phyloP scores from a whole-genome alignment of 2,329 filamentous ascomycete species.

The Nothophoma quercina region DNA sequence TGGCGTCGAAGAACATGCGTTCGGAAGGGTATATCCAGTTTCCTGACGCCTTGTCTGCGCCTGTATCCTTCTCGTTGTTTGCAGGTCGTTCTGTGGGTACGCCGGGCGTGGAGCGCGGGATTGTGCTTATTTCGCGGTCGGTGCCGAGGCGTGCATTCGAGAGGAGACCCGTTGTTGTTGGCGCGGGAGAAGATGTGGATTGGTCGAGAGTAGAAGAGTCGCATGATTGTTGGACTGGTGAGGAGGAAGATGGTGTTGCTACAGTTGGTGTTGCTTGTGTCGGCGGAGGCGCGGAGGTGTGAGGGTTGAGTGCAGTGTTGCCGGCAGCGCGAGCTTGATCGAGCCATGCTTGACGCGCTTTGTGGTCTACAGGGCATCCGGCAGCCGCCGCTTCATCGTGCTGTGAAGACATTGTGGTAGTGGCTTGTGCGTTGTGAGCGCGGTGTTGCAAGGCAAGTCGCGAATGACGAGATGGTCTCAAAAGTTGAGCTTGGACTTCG shows the following conservation, averaged over 20 bases:
- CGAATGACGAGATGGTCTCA: conserved; percentile 30
- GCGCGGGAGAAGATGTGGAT: conserved; percentile 30
- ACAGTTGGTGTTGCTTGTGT: conserved; percentile 26
- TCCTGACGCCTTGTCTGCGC: conserved; percentile 71
- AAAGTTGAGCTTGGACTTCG: conserved; percentile 35
- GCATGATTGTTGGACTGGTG: conserved; percentile 41
- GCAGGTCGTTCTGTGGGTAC: conserved; percentile 57
- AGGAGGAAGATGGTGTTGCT: conserved; percentile 25
- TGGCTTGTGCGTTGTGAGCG: neutral
- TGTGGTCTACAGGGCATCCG: conserved; percentile 87
- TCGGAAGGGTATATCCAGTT: conserved; percentile 99
- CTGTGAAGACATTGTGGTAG: conserved; percentile 33
- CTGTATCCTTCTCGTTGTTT: conserved; percentile 76
- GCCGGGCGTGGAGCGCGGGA: conserved; percentile 41
- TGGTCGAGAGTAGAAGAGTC: conserved; percentile 50
- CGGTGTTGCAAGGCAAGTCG: conserved; percentile 13
- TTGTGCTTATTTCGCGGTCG: conserved; percentile 57
- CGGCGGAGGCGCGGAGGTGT: conserved; percentile 20
- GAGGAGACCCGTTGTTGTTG: conserved; percentile 27
- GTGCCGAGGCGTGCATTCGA: conserved; percentile 45
- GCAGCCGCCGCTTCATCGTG: conserved; percentile 43
- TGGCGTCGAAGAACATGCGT: conserved; percentile 97
- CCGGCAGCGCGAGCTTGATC: conserved; percentile 65
- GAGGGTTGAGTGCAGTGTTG: conserved; percentile 31
- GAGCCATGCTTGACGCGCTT: conserved; percentile 87